Evolutionary conservation across 306 rosid species (phyloP), one percentile per base, ranked within the genome.

Genomic region (Castanea mollissima): DNA sequence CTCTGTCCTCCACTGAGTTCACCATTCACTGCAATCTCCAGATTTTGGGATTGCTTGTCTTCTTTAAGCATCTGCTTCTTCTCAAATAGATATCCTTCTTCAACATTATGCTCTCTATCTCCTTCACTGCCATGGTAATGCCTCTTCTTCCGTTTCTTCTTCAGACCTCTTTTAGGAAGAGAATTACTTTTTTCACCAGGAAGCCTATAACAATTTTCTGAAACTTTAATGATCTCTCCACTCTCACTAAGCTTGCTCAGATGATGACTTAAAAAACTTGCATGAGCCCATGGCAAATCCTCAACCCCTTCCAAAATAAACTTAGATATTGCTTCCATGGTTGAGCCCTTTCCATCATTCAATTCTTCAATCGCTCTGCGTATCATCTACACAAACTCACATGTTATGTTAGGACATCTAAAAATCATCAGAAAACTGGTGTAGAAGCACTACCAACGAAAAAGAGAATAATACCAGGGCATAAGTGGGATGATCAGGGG

Each of bases 271-370:
- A 87, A 58, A 77, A 87, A 79, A 74, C 41, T 85, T 25, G 3
- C 21, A 77, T 87, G 91, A 2, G 88, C 87, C 85, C 69, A 67
- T 0, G 91, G 88, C 69, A 87, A 85, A 74, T 85, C 83, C 2
- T 82, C 13, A 10, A 82, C 78, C 18, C 80, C 76, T 55, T 23
- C 76, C 14, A 5, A 1, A 9, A 87, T 62, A 51, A 71, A 87
- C 57, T 75, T 77, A 1, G 87, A 85, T 16, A 87, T 85, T 8
- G 80, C 85, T 57, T 74, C 76, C 80, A 56, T 67, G 5, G 82
- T 80, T 0, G 88, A 82, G 1, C 90, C 86, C 2, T 2, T 21
- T 6, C 1, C 14, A n/a, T 85, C 83, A 9, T 67, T 23, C 64
- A 85, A 56, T 44, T 76, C 85, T 19, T 11, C 32, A 18, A 87